Evolutionary conservation across 2,329 filamentous ascomycete species (phyloP).

Genomic region (Talaromyces rugulosus): DNA sequence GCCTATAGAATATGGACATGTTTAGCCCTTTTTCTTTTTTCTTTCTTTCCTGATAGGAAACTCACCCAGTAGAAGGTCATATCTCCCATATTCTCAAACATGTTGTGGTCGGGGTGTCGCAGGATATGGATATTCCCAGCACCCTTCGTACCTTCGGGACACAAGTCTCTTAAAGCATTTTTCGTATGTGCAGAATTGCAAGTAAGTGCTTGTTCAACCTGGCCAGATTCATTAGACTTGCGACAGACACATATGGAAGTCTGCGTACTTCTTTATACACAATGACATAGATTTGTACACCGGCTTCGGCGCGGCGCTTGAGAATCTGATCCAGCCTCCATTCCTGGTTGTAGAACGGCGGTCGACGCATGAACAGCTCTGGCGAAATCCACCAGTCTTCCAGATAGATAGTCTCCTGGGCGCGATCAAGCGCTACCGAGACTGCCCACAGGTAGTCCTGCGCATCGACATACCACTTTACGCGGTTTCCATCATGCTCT

Average conservation of each 20-base stretch:
- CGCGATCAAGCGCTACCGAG: slow-evolving; percentile 65
- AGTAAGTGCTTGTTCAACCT: slow-evolving; percentile 69
- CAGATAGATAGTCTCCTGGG: slow-evolving; percentile 92
- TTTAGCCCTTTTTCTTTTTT: neutral
- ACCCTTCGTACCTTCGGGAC: slow-evolving; percentile 71
- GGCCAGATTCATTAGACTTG: neutral
- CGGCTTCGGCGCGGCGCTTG: slow-evolving; percentile 83
- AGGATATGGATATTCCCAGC: slow-evolving; percentile 13
- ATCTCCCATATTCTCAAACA: slow-evolving; percentile 65
- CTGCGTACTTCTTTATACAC: slow-evolving; percentile 57
- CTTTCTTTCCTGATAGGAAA: neutral
- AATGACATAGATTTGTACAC: slow-evolving; percentile 89
- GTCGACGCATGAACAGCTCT: slow-evolving; percentile 71
- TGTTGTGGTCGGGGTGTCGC: slow-evolving; percentile 74
- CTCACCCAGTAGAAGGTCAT: slow-evolving; percentile 88
- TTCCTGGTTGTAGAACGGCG: slow-evolving; percentile 76
- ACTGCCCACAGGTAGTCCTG: slow-evolving; percentile 95
- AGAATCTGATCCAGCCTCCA: slow-evolving; percentile 50
- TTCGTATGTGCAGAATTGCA: slow-evolving; percentile 95
- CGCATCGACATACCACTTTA: slow-evolving; percentile 98
- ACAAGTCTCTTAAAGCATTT: slow-evolving; percentile 72
- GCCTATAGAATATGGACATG: slow-evolving; percentile 48
- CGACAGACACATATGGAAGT: neutral
- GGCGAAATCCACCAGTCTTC: slow-evolving; percentile 13
- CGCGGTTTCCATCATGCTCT: slow-evolving; percentile 73